These are phyloP conservation scores for Neonectria sp. DNA, from an alignment of 2,329 filamentous ascomycete genomes.

Conservation along the genomic window DNA sequence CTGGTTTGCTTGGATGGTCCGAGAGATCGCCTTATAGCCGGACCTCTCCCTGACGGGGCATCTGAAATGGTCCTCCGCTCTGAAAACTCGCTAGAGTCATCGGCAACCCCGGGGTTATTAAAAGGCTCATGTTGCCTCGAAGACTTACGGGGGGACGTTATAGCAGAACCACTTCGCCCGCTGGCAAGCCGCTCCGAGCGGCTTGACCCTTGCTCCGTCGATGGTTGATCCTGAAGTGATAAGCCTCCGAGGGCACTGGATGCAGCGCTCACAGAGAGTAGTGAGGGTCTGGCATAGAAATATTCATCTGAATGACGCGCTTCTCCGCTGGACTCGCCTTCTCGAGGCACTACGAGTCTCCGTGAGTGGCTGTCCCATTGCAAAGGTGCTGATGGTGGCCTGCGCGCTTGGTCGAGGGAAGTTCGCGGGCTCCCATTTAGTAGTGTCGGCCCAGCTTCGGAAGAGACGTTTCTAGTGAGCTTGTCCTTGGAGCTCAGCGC, in stretches of 20 bases:
- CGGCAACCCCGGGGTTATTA: conserved; percentile 34
- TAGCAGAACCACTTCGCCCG: conserved; percentile 27
- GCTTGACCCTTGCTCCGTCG: conserved; percentile 35
- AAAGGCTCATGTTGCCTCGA: conserved; percentile 34
- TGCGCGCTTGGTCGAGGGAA: conserved; percentile 52
- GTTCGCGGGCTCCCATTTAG: conserved; percentile 42
- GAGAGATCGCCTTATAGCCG: conserved; percentile 33
- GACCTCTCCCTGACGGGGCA: conserved; percentile 32
- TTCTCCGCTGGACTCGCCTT: conserved; percentile 51
- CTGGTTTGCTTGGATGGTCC: conserved; percentile 33
- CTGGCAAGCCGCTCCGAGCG: conserved; percentile 36
- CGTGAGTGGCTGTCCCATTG: conserved; percentile 71
- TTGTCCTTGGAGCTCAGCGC: conserved; percentile 60
- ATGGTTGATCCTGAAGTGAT: conserved; percentile 44
- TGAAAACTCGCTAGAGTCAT: conserved; percentile 41
- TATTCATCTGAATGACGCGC: conserved; percentile 60
- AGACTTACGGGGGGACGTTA: conserved; percentile 34
- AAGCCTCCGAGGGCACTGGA: conserved; percentile 66
- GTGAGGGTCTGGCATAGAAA: conserved; percentile 56
- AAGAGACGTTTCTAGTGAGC: conserved; percentile 43
- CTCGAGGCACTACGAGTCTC: conserved; percentile 61
- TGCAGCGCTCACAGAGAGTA: conserved; percentile 69
- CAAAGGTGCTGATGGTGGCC: conserved; percentile 50
- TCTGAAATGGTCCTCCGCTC: conserved; percentile 41
- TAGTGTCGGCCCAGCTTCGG: conserved; percentile 42